phyloP scores from a whole-genome alignment of 352 stramenopile genomes.

The Heterotrichella gracilis region DNA sequence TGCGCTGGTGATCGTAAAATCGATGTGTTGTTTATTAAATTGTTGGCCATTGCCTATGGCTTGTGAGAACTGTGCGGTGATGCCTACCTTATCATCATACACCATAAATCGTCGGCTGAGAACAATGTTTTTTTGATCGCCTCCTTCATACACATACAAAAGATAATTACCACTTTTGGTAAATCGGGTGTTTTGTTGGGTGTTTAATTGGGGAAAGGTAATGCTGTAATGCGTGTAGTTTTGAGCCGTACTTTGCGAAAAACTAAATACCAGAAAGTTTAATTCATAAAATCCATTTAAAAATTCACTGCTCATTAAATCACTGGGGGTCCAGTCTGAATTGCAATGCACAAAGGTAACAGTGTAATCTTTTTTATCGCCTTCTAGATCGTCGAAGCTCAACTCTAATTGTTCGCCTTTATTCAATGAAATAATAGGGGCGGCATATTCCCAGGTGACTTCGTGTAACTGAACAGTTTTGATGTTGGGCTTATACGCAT shows the following conservation, averaged over 20 bases:
- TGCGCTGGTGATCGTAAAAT: not conserved
- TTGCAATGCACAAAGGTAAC: constrained; percentile 6
- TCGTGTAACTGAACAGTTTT: not conserved
- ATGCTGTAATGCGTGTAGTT: constrained; percentile 6
- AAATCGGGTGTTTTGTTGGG: not conserved
- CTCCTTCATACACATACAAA: not conserved
- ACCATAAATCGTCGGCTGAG: not conserved
- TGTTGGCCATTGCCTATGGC: not conserved
- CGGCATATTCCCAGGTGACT: not conserved
- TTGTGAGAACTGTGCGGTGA: not conserved
- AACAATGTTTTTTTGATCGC: not conserved
- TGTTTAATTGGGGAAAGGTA: not conserved
- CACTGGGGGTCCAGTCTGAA: not conserved
- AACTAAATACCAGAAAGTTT: not conserved
- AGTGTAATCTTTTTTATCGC: not conserved
- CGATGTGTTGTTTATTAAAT: not conserved
- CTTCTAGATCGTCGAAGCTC: not conserved
- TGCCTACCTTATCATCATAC: not conserved
- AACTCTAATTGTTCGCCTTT: not conserved
- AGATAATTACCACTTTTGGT: not conserved
- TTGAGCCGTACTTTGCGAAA: not conserved
- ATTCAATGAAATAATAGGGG: not conserved
- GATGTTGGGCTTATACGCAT: not conserved
- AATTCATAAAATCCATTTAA: not conserved
- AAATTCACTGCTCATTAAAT: not conserved